Conservation (phyloP, 805 yeast species). For the Starmera dryadoides region DNA sequence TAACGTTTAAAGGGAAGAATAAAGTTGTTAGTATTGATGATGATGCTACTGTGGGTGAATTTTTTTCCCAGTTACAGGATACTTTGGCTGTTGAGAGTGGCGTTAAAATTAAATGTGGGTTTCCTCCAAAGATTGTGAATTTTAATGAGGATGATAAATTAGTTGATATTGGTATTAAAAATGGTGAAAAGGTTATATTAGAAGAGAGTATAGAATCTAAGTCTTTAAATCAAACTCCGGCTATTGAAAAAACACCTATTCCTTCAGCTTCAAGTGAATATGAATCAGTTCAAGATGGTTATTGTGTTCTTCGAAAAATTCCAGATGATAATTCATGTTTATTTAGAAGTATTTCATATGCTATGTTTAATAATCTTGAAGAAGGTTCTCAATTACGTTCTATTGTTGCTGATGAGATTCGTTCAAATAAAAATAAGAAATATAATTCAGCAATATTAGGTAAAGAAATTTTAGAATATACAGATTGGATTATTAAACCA, state of each 20-base stretch:
- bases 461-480: conserved; percentile 37
- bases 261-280: neutral
- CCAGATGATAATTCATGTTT: conserved; percentile 78
- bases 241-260: too few relatives aligned
- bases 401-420: conserved; percentile 41
- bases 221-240: too few relatives aligned
- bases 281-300: conserved; percentile 15
- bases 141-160: conserved; percentile 21
- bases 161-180: conserved; percentile 37
- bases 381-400: conserved; percentile 43
- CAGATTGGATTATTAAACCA: conserved; percentile 51
- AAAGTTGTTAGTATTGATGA: conserved; percentile 30
- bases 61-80: conserved; percentile 16
- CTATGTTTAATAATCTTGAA: conserved; percentile 34
- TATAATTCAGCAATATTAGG: conserved; percentile 58
- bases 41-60: conserved; percentile 26
- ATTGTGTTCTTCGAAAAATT: conserved; percentile 45
- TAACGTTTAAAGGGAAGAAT: conserved; percentile 19
- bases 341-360: conserved; percentile 57
- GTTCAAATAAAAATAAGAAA: conserved; percentile 27
- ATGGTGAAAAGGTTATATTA: conserved; percentile 53
- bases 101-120: conserved; percentile 41
- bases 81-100: conserved; percentile 4
- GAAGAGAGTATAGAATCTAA: conserved; percentile 11
- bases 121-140: conserved; percentile 48